These are phyloP conservation scores for Aspergillus novofumigatus DNA, from an alignment of 2,329 filamentous ascomycete species.

Conservation along the genomic window DNA sequence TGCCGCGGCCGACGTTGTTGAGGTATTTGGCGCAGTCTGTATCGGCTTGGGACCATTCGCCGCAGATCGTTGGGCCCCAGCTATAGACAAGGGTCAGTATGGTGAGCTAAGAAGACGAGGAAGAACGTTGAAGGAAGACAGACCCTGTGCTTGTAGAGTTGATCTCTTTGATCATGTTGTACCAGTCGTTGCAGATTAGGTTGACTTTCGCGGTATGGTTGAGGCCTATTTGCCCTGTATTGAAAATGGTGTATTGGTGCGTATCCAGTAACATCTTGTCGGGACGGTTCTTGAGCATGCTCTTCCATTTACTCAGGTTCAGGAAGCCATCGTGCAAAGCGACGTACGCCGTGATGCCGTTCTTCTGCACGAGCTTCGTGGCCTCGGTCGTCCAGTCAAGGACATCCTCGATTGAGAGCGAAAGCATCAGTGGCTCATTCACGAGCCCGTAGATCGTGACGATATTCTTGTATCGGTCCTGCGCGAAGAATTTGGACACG, in stretches of 20 bases:
- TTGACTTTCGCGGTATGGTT: conserved; percentile 78
- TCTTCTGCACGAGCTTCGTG: conserved; percentile 66
- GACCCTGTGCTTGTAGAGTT: conserved; percentile 68
- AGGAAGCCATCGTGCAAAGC: conserved; percentile 95
- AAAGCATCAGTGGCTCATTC: conserved; percentile 89
- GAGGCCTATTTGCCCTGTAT: conserved; percentile 76
- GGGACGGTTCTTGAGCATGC: conserved; percentile 66
- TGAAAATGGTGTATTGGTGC: conserved; percentile 98
- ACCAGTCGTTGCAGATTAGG: conserved; percentile 87
- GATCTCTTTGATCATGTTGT: conserved; percentile 67
- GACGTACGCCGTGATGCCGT: conserved; percentile 68
- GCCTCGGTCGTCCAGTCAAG: conserved; percentile 75
- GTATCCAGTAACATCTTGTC: conserved; percentile 80
- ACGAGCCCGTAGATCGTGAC: conserved; percentile 88
- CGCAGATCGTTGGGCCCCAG: conserved; percentile 90
- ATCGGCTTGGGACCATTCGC: conserved; percentile 96
- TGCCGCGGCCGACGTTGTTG: conserved; percentile 85
- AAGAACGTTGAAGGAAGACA: conserved; percentile 6
- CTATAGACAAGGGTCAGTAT: conserved; percentile 22
- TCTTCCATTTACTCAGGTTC: conserved; percentile 86
- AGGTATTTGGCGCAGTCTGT: conserved; percentile 86
- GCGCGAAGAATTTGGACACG: conserved; percentile 86
- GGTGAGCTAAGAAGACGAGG: neutral
- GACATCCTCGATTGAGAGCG: conserved; percentile 61
- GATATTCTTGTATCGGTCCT: conserved; percentile 87